Evolutionary conservation across 1,284 basidiomycete genomes (phyloP), one percentile per base, ranked within the genome.

Genomic region (Ustilago nuda): DNA sequence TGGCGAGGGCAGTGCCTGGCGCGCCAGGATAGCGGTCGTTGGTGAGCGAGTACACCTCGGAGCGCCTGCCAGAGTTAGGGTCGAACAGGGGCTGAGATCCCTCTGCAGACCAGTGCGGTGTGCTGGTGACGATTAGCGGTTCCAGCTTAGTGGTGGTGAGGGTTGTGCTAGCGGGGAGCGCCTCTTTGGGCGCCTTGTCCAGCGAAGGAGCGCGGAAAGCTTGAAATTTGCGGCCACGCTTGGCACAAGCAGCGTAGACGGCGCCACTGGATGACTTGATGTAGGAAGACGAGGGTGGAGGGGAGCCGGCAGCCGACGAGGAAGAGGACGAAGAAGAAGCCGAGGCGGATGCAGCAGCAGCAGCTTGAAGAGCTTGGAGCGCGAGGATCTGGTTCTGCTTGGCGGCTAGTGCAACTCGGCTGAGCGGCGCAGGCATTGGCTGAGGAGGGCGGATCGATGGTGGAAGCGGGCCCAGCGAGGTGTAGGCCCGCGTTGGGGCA

Each of bases 11-110:
- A 0, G 81, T 82, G 23, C 81, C 80, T 7, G 81, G 80, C 33
- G 80, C 82, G 32, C 82, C 80, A 8, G 81, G 79, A 37, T 82
- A 83, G 15, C 82, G 79, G 36, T 84, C 82, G 67, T 84, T 83
- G 43, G 78, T 74, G 51, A 83, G 75, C 35, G 80, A 76, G 60
- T 80, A 82, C 43, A 72, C 66, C 43, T 78, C 72, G 63, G 67
- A 68, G 19, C 78, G 73, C 56, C 61, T 73, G 61, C 74, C 74
- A 45, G 74, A 76, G 48, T 50, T 56, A 8, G 74, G 74, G 39
- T 76, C 74, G 39, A 66, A 68, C 33, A 76, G 70, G 4, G 74
- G 74, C 37, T 76, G 69, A 23, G 74, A 69, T 48, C 74, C 74
- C 33, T 76, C 69, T 12, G 67, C 56, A 8, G 76, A 69, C 71